Evolutionary conservation across 164 flowering plant species (phyloP).

Genomic region (Umbilicus rupestris): DNA sequence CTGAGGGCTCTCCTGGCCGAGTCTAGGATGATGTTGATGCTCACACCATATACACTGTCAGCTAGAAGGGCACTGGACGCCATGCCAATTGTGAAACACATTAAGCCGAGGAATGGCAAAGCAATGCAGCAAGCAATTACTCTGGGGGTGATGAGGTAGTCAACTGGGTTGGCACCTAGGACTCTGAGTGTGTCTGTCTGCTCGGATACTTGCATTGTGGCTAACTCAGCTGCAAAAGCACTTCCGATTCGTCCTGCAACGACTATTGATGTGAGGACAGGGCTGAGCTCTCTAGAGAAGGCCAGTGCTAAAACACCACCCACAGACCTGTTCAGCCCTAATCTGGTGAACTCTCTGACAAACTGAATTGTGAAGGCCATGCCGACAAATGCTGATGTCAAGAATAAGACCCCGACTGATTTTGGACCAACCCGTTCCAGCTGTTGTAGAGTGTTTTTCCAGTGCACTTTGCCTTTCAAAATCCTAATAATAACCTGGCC

Average conservation of each 20-base stretch:
- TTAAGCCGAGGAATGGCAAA: slow-evolving; percentile 63
- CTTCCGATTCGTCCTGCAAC: slow-evolving; percentile 90
- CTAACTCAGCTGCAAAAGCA: slow-evolving; percentile 89
- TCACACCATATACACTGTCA: slow-evolving; percentile 69
- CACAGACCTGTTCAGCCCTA: slow-evolving; percentile 68
- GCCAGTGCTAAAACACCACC: slow-evolving; percentile 88
- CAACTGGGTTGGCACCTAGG: slow-evolving; percentile 79
- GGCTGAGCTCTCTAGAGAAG: slow-evolving; percentile 83
- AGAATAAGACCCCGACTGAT: slow-evolving; percentile 79
- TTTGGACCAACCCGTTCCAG: slow-evolving; percentile 82
- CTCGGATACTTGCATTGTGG: slow-evolving; percentile 97
- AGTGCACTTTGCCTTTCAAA: slow-evolving; percentile 64
- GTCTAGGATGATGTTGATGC: slow-evolving; percentile 76
- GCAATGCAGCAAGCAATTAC: slow-evolving; percentile 79
- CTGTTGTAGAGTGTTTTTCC: slow-evolving; percentile 82
- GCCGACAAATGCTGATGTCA: slow-evolving; percentile 84
- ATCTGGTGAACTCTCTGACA: slow-evolving; percentile 78
- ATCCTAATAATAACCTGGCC: slow-evolving; percentile 68
- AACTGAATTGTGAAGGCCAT: slow-evolving; percentile 97
- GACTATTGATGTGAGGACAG: slow-evolving; percentile 79
- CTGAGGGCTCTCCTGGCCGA: slow-evolving; percentile 71
- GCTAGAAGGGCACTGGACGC: slow-evolving; percentile 82
- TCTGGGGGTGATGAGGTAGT: slow-evolving; percentile 77
- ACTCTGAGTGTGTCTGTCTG: slow-evolving; percentile 86
- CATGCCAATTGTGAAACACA: slow-evolving; percentile 78